Base-by-base conservation (phyloP, 164 flowering plant genomes). In the Cinnamomum chago region DNA sequence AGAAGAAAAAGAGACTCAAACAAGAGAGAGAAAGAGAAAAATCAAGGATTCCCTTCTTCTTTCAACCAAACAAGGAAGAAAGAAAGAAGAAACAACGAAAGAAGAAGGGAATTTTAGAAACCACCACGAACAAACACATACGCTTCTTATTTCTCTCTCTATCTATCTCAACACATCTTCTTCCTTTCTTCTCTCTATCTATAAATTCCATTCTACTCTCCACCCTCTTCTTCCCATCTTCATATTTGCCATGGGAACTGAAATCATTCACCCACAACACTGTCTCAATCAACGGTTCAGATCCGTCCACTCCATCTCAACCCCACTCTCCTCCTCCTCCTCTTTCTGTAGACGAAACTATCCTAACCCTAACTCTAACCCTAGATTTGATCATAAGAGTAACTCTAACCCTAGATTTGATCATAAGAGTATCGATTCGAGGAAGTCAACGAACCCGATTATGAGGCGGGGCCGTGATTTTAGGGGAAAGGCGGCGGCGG, bases 391-490 rank as follows among this genome's bases (percentile, higher is more conserved):
- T 28, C 12, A 24, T 24, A 24, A 24, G 25, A 24, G 25, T 0
- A 28, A n/a, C n/a, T n/a, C n/a, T n/a, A n/a, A n/a, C n/a, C 55
- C 10, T 14, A 51, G 9, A 23, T n/a, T 23, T 50, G 24, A 17
- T 58, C 60, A 3, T 14, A 18, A 14, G 60, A 18, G 20, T 0
- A 28, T 11, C 66, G 22, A 22, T 55, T 55, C 60, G 18, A 55
- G 60, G 50, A 66, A 30, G 35, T 30, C 35, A 30, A 0, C 35
- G 35, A 30, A 30, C 18, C 22, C 69, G 30, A 84, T 86, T 76
- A 73, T 86, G 35, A 84, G 80, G 51, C 76, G 88, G 12, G 89
- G 87, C 1, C 84, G 84, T 27, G 70, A 79, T 55, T 23, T 9
- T 23, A 23, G 23, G 25, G 5, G 51, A 35, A 72, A 72, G 52